Conservation (phyloP, 2,329 filamentous ascomycete species). For the Ophiognomonia clavigignenti-juglandacearum region DNA sequence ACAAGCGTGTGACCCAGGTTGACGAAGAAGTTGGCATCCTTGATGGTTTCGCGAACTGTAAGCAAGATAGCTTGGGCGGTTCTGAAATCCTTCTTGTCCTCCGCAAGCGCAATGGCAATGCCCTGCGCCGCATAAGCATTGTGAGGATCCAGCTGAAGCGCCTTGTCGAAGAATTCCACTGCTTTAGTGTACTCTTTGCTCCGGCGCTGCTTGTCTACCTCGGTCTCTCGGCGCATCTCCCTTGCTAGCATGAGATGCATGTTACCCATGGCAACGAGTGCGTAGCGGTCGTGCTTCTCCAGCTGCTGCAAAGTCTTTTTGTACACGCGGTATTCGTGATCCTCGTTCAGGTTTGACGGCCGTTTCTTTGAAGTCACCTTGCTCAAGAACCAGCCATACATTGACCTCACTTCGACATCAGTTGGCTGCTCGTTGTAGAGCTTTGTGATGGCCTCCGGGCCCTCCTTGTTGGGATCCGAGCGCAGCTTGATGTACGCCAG, state of each 20-base stretch:
- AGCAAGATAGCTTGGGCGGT: conserved; percentile 82
- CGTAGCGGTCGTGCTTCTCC: conserved; percentile 98
- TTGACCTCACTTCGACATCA: conserved; percentile 84
- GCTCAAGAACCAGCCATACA: conserved; percentile 95
- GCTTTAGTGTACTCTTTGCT: conserved; percentile 83
- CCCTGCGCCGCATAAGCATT: conserved; percentile 97
- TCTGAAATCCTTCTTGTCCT: conserved; percentile 87
- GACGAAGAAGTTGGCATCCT: conserved; percentile 81
- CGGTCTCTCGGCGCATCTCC: conserved; percentile 89
- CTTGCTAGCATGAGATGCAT: conserved; percentile 79
- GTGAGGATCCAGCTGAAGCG: conserved; percentile 85
- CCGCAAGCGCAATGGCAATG: conserved; percentile 86
- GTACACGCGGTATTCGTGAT: conserved; percentile 88
- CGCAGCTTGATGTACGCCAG: conserved; percentile 86
- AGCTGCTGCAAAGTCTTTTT: conserved; percentile 92
- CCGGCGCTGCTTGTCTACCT: conserved; percentile 86
- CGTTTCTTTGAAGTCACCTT: conserved; percentile 76
- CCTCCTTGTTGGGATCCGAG: conserved; percentile 76
- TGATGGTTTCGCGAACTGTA: conserved; percentile 84
- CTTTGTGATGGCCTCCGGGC: conserved; percentile 78
- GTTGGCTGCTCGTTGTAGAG: conserved; percentile 78
- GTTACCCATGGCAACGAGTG: conserved; percentile 95
- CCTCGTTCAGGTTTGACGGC: conserved; percentile 75
- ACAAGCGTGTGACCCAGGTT: conserved; percentile 92
- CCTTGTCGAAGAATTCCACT: conserved; percentile 98